Conservation (phyloP, 768 basidiomycete genomes). For the Podaxis pistillaris region DNA sequence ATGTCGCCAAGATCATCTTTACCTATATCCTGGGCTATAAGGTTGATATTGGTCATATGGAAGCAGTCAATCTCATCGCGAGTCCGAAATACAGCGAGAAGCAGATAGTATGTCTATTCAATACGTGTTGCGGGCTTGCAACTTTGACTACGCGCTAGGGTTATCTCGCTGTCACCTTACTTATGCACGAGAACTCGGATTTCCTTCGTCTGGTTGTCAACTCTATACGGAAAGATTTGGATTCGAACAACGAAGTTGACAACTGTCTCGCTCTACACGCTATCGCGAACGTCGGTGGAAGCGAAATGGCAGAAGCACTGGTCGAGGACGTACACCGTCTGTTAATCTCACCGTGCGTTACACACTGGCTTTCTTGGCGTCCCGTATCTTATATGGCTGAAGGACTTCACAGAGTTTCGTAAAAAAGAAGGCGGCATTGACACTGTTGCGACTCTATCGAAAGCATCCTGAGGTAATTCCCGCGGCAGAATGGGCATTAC, state of each 20-base stretch:
- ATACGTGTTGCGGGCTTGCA: neutral
- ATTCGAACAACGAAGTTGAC: constrained; percentile 90
- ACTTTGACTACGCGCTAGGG: constrained; percentile 54
- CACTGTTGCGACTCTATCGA: constrained; percentile 87
- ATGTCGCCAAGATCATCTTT: constrained; percentile 98
- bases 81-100: constrained; percentile 97
- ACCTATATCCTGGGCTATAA: constrained; percentile 99
- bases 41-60: constrained; percentile 99
- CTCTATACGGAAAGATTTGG: constrained; percentile 95
- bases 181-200: constrained; percentile 99
- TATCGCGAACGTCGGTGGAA: constrained; percentile 96
- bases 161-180: constrained; percentile 92
- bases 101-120: constrained; percentile 75
- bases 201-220: constrained; percentile 96
- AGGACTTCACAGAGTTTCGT: constrained; percentile 96
- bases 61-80: constrained; percentile 96
- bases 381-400: constrained; percentile 13
- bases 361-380: neutral
- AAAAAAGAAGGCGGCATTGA: constrained; percentile 97
- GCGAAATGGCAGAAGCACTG: constrained; percentile 97
- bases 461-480: constrained; percentile 96
- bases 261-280: constrained; percentile 97
- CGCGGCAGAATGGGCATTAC: constrained; percentile 91
- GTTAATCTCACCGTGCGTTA: constrained; percentile 85
- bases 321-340: constrained; percentile 92